Evolutionary conservation across 75 land plant species (phyloP), one percentile per base, ranked within the genome.

Genomic region (Larix kaempferi): DNA sequence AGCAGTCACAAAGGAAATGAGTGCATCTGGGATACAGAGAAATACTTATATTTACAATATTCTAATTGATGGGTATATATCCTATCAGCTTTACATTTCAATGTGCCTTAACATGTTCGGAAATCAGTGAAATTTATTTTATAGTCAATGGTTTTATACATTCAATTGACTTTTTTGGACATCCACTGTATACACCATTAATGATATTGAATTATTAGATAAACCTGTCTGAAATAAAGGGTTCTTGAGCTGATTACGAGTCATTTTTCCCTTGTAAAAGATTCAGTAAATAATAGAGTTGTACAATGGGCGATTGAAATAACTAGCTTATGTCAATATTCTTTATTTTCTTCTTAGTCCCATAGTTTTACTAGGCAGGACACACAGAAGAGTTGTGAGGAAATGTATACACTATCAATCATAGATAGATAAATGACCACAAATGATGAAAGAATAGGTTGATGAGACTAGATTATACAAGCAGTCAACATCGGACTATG

Each of bases 51-150:
- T 93, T 21, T 98, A 98, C 81, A 95, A 92, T 80, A 98, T 93
- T 66, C 78, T 98, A 26, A 89, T 98, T 78, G 99, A 98, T 86
- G 99, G 99, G 99, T 96, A 92, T 74, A 86, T 39, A 26, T 78
- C 27, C 14, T 59, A 58, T 69, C 7, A 41, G 39, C 21, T 69
- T 21, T 73, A 73, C 35, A 33, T 25, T 27, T 21, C 54, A 21
- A 39, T 12, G 39, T 21, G 49, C 11, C 44, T 8, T n/a, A 8
- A 54, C 7, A 14, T 59, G 41, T 35, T 75, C 17, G 25, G 77
- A 27, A 25, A 57, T 5, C 29, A 44, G 2, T 59, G 19, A 16
- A 58, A 55, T 54, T 79, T 58, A 22, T 76, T 65, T 33, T 33
- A 23, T 67, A 6, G 6, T 19, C 37, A 66, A 41, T 5, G 37